A percentile compares a stretch with the other conserved stretches of the same genome.
These are phyloP conservation scores for Mycena filopes DNA, from an alignment of 768 basidiomycete species.

Conservation along the genomic window DNA sequence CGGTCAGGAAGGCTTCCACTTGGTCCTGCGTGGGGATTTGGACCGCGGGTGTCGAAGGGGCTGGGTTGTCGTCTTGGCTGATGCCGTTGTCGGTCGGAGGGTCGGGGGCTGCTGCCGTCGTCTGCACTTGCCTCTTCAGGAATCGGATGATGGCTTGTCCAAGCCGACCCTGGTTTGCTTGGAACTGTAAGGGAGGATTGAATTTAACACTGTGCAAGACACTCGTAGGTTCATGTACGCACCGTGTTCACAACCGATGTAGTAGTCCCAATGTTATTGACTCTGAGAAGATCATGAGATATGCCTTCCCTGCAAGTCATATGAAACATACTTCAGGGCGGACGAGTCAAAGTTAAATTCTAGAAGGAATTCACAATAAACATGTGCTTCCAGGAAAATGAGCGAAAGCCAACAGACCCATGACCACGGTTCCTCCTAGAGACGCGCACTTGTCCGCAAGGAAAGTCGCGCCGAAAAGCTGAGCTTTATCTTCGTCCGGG, in stretches of 20 bases:
- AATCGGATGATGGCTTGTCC: not conserved
- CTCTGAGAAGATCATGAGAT: not conserved
- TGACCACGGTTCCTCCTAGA: slow-evolving; percentile 1
- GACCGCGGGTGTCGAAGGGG: not conserved
- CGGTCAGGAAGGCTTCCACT: not conserved
- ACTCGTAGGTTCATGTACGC: not conserved
- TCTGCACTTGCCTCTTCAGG: not conserved
- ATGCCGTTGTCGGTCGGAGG: slow-evolving; percentile 1
- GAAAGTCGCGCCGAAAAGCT: slow-evolving; percentile 19
- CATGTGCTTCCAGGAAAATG: not conserved
- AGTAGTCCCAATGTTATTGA: not conserved
- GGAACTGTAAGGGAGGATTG: not conserved
- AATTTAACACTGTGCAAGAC: no score
- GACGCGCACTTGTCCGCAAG: slow-evolving; percentile 4
- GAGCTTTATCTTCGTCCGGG: slow-evolving; percentile 13
- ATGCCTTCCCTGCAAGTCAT: not conserved
- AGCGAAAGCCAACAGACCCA: not conserved
- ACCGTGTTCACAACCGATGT: not conserved
- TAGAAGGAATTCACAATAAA: not conserved
- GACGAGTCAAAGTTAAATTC: not conserved
- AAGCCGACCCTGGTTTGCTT: not conserved
- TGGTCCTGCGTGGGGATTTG: not conserved
- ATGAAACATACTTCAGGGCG: not conserved
- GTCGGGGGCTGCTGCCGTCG: not conserved
- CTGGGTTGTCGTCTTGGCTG: slow-evolving; percentile 5